Evolutionary conservation across 2,329 filamentous ascomycete species (phyloP), one percentile per base, ranked within the genome.

Genomic region (Calonectria multiphialidica): DNA sequence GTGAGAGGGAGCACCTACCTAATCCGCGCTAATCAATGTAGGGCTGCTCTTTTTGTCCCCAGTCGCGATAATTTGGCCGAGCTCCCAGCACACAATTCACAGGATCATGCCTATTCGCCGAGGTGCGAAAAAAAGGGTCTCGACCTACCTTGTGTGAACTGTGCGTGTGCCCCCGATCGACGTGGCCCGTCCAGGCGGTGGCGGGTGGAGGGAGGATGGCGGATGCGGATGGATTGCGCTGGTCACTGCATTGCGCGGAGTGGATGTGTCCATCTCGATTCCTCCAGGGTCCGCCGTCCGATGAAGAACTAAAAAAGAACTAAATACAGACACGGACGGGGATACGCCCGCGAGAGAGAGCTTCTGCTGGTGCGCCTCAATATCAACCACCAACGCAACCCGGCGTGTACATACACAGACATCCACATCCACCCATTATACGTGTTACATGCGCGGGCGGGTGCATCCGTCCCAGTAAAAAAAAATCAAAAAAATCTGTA

Each of bases 1-100:
- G 16, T 7, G 44, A 33, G 37, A 25, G 25, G 21, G 15, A 65
- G 49, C 61, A 66, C 62, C 62, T 66, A 21, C 62, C 62, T 35
- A 70, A 66, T 23, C 28, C n/a, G 68, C 65, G 40, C 61, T 65
- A 65, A 65, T 33, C 35, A n/a, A 33, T 33, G 40, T 62, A 45
- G 37, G 37, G 37, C 57, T 62, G 57, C 40, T 42, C 28, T 62
- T 25, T 30, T 62, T 62, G 57, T 62, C 53, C 53, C 53, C 53
- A 16, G 53, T 28, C 35, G 53, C 13, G 37, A 37, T 16, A 40
- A 40, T 59, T 59, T 59, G 53, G 53, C 53, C 53, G 28, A 53
- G 35, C 33, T 23, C 53, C 9, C 37, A 23, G 53, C 35, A 59
- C 53, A 25, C 53, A 55, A 16, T 40, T 59, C 53, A 59, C 16